Evolutionary conservation across 2,329 filamentous ascomycete genomes (phyloP).

Genomic region (Ophiocordyceps sinensis): DNA sequence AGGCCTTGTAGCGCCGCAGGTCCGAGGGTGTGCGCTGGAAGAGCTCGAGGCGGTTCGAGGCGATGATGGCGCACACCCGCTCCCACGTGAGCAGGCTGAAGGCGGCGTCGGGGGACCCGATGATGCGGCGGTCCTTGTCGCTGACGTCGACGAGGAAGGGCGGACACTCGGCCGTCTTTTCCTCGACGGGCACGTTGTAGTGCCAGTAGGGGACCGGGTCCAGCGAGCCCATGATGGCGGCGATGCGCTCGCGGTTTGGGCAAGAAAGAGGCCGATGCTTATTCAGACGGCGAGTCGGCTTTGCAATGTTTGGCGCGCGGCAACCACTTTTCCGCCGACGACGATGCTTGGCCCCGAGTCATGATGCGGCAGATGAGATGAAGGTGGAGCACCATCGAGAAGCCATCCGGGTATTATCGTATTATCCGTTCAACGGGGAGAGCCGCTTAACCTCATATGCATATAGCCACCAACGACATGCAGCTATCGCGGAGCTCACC

Average conservation of each 20-base stretch:
- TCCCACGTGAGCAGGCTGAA: conserved; percentile 56
- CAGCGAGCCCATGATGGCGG: conserved; percentile 20
- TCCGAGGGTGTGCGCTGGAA: conserved; percentile 69
- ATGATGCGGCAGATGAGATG: too few relatives aligned
- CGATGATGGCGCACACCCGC: conserved; percentile 48
- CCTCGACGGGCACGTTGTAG: conserved; percentile 52
- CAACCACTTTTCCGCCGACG: too few relatives aligned
- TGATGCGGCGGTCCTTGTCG: conserved; percentile 54
- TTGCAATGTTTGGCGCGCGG: too few relatives aligned
- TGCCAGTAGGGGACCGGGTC: conserved; percentile 57
- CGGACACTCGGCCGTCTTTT: conserved; percentile 55
- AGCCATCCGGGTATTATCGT: too few relatives aligned
- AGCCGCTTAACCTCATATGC: too few relatives aligned
- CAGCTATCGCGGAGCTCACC: too few relatives aligned
- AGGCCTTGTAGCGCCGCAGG: conserved; percentile 63
- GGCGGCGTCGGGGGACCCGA: conserved; percentile 53
- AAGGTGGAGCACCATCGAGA: too few relatives aligned
- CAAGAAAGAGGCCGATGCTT: neutral
- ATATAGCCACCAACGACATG: too few relatives aligned
- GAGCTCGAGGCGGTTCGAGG: conserved; percentile 51
- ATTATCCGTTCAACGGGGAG: too few relatives aligned
- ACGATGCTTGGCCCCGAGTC: too few relatives aligned
- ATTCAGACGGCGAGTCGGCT: too few relatives aligned
- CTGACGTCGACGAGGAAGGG: conserved; percentile 48
- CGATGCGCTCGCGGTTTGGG: neutral